These are phyloP conservation scores for Pythium apleroticum DNA, from an alignment of 352 stramenopile genomes.

Conservation along the genomic window DNA sequence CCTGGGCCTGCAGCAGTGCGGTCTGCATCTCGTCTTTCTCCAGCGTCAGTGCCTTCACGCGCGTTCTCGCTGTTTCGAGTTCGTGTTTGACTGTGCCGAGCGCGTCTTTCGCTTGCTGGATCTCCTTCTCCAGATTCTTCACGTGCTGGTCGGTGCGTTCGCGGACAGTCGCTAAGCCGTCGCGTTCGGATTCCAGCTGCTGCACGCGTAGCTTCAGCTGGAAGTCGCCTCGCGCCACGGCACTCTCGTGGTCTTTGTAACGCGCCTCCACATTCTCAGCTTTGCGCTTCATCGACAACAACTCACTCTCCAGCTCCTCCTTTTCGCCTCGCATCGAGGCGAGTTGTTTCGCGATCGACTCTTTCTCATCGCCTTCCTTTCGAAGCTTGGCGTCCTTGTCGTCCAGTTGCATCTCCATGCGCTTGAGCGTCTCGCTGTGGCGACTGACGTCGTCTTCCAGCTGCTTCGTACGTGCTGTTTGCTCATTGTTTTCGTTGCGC, in stretches of 20 bases:
- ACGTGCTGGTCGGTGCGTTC: slow-evolving; percentile 24
- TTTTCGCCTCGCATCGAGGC: slow-evolving; percentile 12
- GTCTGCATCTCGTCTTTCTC: slow-evolving; percentile 31
- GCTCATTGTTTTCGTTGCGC: slow-evolving; percentile 33
- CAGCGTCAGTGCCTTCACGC: slow-evolving; percentile 26
- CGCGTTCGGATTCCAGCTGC: slow-evolving; percentile 31
- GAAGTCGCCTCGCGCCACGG: slow-evolving; percentile 25
- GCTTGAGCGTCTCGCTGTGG: slow-evolving; percentile 16
- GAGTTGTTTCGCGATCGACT: slow-evolving; percentile 20
- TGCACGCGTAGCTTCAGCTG: slow-evolving; percentile 28
- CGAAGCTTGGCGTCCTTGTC: slow-evolving; percentile 22
- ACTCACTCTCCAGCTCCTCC: slow-evolving; percentile 18
- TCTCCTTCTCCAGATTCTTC: slow-evolving; percentile 25
- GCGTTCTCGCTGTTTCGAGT: slow-evolving; percentile 9
- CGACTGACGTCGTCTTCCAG: slow-evolving; percentile 30
- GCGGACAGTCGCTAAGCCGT: slow-evolving; percentile 11
- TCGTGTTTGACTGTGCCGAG: slow-evolving; percentile 18
- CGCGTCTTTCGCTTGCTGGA: slow-evolving; percentile 20
- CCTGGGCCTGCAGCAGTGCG: slow-evolving; percentile 18
- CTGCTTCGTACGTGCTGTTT: slow-evolving; percentile 22
- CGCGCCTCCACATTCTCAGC: slow-evolving; percentile 20
- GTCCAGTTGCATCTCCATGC: slow-evolving; percentile 24
- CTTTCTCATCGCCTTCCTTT: slow-evolving; percentile 25
- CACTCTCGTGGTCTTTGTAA: slow-evolving; percentile 25
- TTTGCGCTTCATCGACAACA: slow-evolving; percentile 23